Conservation (phyloP, 495 filamentous ascomycete species). For the Penicillium manginii region DNA sequence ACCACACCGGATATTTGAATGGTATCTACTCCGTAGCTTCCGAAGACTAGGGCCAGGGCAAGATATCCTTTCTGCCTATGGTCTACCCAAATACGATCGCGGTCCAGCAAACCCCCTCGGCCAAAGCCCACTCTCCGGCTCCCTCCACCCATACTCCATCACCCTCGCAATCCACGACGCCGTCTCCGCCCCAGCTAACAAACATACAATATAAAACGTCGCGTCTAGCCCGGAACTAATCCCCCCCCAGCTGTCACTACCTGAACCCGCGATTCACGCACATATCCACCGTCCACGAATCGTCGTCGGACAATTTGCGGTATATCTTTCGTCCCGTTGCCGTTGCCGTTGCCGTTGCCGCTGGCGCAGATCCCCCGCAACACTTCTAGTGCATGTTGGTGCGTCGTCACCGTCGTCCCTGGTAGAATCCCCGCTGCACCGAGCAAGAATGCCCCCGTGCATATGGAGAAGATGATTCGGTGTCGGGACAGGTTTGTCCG, state of each 20-base stretch:
- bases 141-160: conserved; percentile 69
- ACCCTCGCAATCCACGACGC: conserved; percentile 65
- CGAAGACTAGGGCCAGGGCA: no score
- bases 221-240: conserved; percentile 76
- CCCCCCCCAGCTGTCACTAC: conserved; percentile 75
- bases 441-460: conserved; percentile 73
- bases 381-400: conserved; percentile 66
- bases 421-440: conserved; percentile 69
- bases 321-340: conserved; percentile 36
- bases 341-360: conserved; percentile 11
- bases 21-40: no score
- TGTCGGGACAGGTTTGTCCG: conserved; percentile 7
- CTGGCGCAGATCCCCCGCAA: conserved; percentile 59
- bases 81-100: neutral
- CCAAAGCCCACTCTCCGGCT: conserved; percentile 60
- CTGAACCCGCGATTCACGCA: conserved; percentile 70
- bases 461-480: conserved; percentile 70
- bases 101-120: conserved; percentile 6
- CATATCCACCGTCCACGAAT: conserved; percentile 66
- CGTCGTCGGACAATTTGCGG: conserved; percentile 73
- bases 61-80: no score
- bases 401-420: conserved; percentile 73
- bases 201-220: conserved; percentile 72
- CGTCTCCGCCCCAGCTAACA: conserved; percentile 65
- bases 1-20: no score